These are phyloP conservation scores for Rhodotorula taiwanensis DNA, from an alignment of 768 basidiomycete species.

Conservation along the genomic window DNA sequence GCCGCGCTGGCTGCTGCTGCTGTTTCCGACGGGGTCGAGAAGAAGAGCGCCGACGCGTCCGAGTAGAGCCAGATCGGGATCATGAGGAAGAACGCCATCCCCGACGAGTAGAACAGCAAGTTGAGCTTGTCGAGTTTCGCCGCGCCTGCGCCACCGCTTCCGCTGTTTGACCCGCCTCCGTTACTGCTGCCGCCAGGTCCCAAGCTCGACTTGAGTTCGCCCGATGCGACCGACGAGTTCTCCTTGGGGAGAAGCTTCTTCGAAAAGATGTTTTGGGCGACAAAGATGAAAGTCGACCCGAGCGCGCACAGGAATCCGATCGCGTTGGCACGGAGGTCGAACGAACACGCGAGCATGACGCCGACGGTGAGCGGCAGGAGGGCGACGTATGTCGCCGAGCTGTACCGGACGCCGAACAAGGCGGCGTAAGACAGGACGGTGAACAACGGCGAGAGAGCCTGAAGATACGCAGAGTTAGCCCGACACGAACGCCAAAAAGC, in stretches of 20 bases:
- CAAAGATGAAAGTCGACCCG: conserved; percentile 92
- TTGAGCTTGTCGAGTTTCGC: conserved; percentile 94
- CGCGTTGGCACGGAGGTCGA: conserved; percentile 83
- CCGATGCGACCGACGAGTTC: background rate
- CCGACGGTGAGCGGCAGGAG: conserved; percentile 90
- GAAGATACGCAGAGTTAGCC: background rate
- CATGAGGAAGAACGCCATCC: conserved; percentile 93
- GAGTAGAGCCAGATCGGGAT: conserved; percentile 88
- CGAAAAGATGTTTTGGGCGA: conserved; percentile 97
- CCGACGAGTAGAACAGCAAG: conserved; percentile 84
- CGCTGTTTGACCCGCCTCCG: background rate
- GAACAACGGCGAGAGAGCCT: conserved; percentile 95
- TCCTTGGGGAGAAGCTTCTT: conserved; percentile 87
- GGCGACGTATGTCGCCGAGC: conserved; percentile 75
- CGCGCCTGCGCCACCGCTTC: background rate
- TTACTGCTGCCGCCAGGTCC: background rate
- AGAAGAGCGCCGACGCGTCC: conserved; percentile 66
- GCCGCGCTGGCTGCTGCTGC: conserved; percentile 1
- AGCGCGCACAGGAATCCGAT: conserved; percentile 88
- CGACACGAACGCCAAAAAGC: too few relatives aligned
- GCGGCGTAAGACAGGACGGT: conserved; percentile 93
- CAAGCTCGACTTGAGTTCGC: conserved; percentile 12
- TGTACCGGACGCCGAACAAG: conserved; percentile 89
- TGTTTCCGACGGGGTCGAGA: conserved; percentile 12
- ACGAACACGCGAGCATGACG: conserved; percentile 95